Evolutionary conservation across 2,329 filamentous ascomycete genomes (phyloP).

Genomic region (Monosporascus sp.): DNA sequence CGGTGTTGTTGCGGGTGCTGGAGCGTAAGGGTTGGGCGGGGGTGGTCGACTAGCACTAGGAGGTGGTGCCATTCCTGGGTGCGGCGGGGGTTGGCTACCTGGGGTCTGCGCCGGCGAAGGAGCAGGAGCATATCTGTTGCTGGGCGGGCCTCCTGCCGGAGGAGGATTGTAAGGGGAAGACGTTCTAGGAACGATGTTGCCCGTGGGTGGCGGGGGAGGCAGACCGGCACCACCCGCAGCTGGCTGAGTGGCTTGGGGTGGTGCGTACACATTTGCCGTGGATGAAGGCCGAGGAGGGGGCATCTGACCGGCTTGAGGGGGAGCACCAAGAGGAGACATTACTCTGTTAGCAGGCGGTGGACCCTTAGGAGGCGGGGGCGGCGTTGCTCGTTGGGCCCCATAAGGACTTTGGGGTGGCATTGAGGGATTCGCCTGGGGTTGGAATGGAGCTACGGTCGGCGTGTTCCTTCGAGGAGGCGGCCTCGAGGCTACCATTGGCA

Average conservation of each 20-base stretch:
- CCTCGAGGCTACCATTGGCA: slow-evolving; percentile 75
- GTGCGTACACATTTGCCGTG: slow-evolving; percentile 60
- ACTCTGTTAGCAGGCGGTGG: slow-evolving; percentile 59
- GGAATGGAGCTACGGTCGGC: slow-evolving; percentile 69
- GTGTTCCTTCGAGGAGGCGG: slow-evolving; percentile 70
- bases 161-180: slow-evolving; percentile 84
- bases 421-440: slow-evolving; percentile 52
- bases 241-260: slow-evolving; percentile 43
- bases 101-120: slow-evolving; percentile 48
- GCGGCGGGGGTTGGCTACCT: slow-evolving; percentile 36
- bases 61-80: slow-evolving; percentile 22
- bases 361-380: slow-evolving; percentile 79
- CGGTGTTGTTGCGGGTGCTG: slow-evolving; percentile 40
- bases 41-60: slow-evolving; percentile 40
- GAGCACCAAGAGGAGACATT: slow-evolving; percentile 63
- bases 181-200: slow-evolving; percentile 56
- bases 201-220: slow-evolving; percentile 44
- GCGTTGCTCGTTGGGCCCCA: slow-evolving; percentile 57
- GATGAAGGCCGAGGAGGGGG: slow-evolving; percentile 49
- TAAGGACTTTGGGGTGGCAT: slow-evolving; percentile 54
- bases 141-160: slow-evolving; percentile 62
- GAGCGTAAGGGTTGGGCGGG: slow-evolving; percentile 41
- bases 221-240: slow-evolving; percentile 22
- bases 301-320: slow-evolving; percentile 42
- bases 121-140: slow-evolving; percentile 70